Base-by-base conservation (phyloP, 352 stramenopile species). In the Globisporangium rhizosaccharum region DNA sequence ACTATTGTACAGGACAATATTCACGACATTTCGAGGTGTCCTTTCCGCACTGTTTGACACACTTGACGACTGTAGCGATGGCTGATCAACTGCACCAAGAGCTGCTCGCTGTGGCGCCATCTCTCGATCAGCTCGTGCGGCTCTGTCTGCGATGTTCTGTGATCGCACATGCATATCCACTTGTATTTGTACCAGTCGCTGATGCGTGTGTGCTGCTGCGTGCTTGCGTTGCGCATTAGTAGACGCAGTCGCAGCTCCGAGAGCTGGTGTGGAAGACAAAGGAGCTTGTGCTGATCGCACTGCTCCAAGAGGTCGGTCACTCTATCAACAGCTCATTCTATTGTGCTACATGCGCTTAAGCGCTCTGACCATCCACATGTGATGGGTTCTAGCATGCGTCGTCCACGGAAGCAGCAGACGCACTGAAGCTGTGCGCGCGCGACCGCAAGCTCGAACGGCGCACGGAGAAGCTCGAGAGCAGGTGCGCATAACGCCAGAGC, bases 191-290 rank as follows among this genome's bases (percentile, higher is more conserved):
- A n/a, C n/a, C n/a, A n/a, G n/a, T n/a, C 23, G 17, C 17, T 61
- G 26, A 30, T 41, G 41, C n/a, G n/a, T 42, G 25, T 62, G 20
- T 56, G 39, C 25, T 47, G 46, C 9, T 36, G 30, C 30, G 4
- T 36, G 30, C 4, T 2, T 2, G 39, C 6, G 39, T 45, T 3
- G 62, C 20, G n/a, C 30, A 53, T n/a, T n/a, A n/a, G 39, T 28
- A 83, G 73, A 75, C 75, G 37, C 25, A 60, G 30, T 62, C 64
- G 37, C 78, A 88, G 62, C 47, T 82, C 54, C 65, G 63, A 26
- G 75, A 85, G 26, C 57, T 87, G 53, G 42, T 63, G 42, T 87
- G 74, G 75, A 68, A 78, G 47, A 74, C 68, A 2, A 77, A 72
- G 49, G 77, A 87, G 55, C 55, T 65, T 11, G 59, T 75, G 44